A percentile compares a stretch with the other conserved stretches of the same genome.
These are phyloP conservation scores for Dendrobium huoshanense DNA, from an alignment of 106 monocot genomes.

Conservation along the genomic window DNA sequence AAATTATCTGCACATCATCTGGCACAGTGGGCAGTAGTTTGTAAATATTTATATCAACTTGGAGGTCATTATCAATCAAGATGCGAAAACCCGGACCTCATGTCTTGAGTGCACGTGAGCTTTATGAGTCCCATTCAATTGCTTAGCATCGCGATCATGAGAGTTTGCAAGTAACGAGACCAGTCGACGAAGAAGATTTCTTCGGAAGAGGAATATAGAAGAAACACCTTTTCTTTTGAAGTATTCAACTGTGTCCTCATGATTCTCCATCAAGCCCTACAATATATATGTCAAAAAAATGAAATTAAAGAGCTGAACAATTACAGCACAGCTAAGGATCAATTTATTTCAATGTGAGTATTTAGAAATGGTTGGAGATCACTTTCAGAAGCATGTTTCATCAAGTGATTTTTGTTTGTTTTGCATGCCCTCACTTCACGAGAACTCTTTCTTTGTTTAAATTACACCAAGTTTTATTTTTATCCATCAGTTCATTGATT, in stretches of 20 bases:
- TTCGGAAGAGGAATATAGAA: conserved; percentile 74
- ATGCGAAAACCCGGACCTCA: conserved; percentile 40
- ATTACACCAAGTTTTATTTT: too few relatives aligned
- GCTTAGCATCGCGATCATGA: conserved; percentile 56
- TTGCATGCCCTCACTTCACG: neutral
- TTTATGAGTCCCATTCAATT: conserved; percentile 81
- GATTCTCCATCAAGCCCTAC: conserved; percentile 58
- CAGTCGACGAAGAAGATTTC: conserved; percentile 59
- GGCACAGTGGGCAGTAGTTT: neutral
- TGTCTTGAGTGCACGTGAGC: conserved; percentile 70
- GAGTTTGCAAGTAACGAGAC: conserved; percentile 66
- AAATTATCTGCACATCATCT: neutral
- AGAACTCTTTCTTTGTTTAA: neutral
- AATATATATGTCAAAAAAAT: conserved; percentile 2
- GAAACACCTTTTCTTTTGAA: conserved; percentile 55
- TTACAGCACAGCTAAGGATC: too few relatives aligned
- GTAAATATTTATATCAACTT: neutral
- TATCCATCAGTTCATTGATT: too few relatives aligned
- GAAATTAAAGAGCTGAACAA: too few relatives aligned
- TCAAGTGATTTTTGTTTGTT: neutral
- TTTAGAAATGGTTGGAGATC: neutral
- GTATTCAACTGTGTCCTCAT: conserved; percentile 51
- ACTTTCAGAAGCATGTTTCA: neutral
- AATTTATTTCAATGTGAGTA: neutral
- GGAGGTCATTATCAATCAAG: neutral